Evolutionary conservation across 139 green algal genomes (phyloP), one percentile per base, ranked within the genome.

Genomic region (Chlorella sp.): DNA sequence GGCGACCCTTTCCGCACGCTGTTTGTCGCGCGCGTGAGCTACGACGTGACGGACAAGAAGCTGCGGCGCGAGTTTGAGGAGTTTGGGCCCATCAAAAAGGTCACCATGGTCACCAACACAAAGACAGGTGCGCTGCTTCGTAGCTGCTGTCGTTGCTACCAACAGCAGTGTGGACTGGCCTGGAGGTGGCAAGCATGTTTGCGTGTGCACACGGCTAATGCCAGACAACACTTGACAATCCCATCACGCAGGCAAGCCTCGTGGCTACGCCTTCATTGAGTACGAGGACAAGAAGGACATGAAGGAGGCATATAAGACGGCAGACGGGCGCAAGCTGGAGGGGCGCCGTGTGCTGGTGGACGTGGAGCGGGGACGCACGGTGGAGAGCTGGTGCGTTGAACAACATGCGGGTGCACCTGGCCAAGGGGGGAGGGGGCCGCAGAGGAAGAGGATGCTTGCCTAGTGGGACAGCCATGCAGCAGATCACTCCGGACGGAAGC

Each of bases 241-340:
- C 20, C 22, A 3, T 24, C 27, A 5, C 69, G 61, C 87, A 91
- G 91, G 85, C 65, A 96, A 95, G 80, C 82, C 89, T 0, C 77
- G 88, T 0, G 92, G 92, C 31, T 97, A 97, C 72, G 92, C 89
- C 0, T 97, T 97, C 63, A 81, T 97, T 5, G 92, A 97, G 85
- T 97, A 82, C 73, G 92, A 97, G 81, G 84, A 93, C 78, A 94
- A 95, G 83, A 85, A 83, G 35, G 92, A 97, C 85, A 95, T 96
- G 90, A 97, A 97, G 83, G 81, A 89, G 72, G 92, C 92, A 0
- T 97, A 96, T 85, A 97, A 97, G 82, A 66, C 71, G 33, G 84
- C 80, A 0, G 92, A 96, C 60, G 90, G 92, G 6, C 80, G 76
- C 29, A 93, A 93, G 77, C 80, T 97, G 24, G 91, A 96, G 77